Base-by-base conservation (phyloP, 768 basidiomycete species). In the Ramaria sp. region DNA sequence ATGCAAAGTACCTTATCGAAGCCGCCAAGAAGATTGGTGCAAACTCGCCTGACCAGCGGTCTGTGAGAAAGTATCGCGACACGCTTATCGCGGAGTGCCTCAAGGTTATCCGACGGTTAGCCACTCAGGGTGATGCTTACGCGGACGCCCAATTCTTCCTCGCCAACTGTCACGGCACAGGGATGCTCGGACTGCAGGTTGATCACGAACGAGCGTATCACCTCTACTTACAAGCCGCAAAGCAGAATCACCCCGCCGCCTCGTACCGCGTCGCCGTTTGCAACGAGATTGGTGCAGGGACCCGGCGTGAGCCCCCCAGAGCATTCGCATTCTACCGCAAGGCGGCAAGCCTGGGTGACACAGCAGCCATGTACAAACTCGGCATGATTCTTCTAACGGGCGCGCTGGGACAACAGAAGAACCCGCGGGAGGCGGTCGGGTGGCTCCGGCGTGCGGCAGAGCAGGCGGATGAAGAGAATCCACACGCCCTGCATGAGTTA, bases 301-400 rank as follows among this genome's bases (percentile, higher is more conserved):
- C 96, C 1, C 81, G 87, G 63, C 79, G 84, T 63, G 95, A 98
- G 65, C 84, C 84, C 0, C 77, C 83, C 20, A 81, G 96, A 46
- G 96, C 96, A 7, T 85, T 92, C 27, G 86, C 92, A 4, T 97
- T 99, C 67, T 98, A 97, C 72, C 84, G 94, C 59, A 97, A 97
- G 69, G 91, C 96, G 4, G 93, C 93, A 9, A 92, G 92, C 1
- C 74, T 98, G 37, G 94, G 94, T 19, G 96, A 98, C 68, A 97
- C 95, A 0, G 84, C 95, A 27, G 96, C 93, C 3, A 99, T 98
- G 96, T 98, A 96, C 75, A 98, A 98, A 70, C 82, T 99, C n/a
- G 93, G 93, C n/a, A 94, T 96, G 86, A 88, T 97, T 61, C 78
- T 96, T 31, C 76, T 98, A 20, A 81, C 89, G 37, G 95, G 94